A percentile compares a stretch with the other conserved stretches of the same genome.
phyloP scores from a whole-genome alignment of 2,329 filamentous ascomycete genomes.

The Colletotrichum euphorbiae region DNA sequence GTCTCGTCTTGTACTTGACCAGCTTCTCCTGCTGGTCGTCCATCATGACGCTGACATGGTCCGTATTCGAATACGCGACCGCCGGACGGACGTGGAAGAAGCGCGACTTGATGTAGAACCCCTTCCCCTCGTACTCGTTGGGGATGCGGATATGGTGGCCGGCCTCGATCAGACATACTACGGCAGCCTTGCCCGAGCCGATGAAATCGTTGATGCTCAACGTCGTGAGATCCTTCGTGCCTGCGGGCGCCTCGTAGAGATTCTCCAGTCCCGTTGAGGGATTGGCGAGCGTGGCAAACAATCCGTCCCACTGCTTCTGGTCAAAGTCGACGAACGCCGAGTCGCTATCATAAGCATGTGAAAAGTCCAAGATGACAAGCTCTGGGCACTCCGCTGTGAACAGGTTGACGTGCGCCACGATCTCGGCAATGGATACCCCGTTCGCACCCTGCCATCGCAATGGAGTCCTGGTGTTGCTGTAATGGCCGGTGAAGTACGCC shows the following conservation, averaged over 20 bases:
- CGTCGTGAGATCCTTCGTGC: neutral
- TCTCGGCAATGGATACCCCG: neutral
- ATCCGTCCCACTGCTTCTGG: neutral
- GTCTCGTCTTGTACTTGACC: conserved; percentile 1
- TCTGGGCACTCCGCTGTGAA: conserved; percentile 9
- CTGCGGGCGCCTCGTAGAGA: neutral
- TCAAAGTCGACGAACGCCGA: neutral
- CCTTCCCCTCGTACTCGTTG: neutral
- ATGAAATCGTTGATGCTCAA: neutral
- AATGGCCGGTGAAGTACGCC: conserved; percentile 1
- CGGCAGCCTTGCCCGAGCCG: neutral
- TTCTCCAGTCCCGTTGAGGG: neutral
- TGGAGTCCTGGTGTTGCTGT: neutral
- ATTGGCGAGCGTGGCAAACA: neutral
- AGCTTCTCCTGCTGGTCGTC: conserved; percentile 12
- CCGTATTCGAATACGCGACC: conserved; percentile 13
- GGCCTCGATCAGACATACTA: conserved; percentile 2
- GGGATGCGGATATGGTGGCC: conserved; percentile 2
- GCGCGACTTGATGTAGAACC: neutral
- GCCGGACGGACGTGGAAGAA: conserved; percentile 1
- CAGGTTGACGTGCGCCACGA: neutral
- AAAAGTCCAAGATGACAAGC: conserved; percentile 1
- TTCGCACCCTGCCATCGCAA: conserved; percentile 16
- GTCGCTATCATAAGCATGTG: conserved; percentile 4
- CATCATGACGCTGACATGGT: neutral